A percentile compares a stretch with the other conserved stretches of the same genome.
phyloP scores from a whole-genome alignment of 306 rosid species.

The Dryas drummondii region DNA sequence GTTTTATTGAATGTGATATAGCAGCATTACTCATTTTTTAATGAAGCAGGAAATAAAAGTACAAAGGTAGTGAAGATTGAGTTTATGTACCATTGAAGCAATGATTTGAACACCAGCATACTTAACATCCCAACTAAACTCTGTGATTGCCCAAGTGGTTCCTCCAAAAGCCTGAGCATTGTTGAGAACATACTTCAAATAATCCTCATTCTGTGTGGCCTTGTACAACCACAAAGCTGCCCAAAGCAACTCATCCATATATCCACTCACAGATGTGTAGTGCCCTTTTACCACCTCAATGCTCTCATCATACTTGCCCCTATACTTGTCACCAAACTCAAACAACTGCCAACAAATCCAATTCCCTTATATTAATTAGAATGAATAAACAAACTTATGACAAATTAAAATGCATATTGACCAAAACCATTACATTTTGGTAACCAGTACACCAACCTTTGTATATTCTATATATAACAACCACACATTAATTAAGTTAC shows the following conservation, averaged over 20 bases:
- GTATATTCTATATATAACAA: not conserved
- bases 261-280: slow-evolving; percentile 78
- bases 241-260: slow-evolving; percentile 87
- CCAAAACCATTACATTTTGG: slow-evolving; percentile 7
- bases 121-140: slow-evolving; percentile 85
- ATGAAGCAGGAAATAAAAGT: not conserved
- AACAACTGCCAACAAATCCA: slow-evolving; percentile 53
- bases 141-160: slow-evolving; percentile 69
- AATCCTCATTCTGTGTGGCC: slow-evolving; percentile 55
- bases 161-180: slow-evolving; percentile 69
- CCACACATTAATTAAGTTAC: slow-evolving; percentile 36
- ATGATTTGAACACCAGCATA: slow-evolving; percentile 67
- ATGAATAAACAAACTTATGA: not conserved
- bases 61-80: not conserved
- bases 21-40: no score
- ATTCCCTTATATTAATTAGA: not conserved
- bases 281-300: slow-evolving; percentile 58
- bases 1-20: no score
- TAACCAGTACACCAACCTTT: slow-evolving; percentile 18
- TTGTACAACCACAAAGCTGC: slow-evolving; percentile 75
- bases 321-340: slow-evolving; percentile 72
- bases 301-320: slow-evolving; percentile 75
- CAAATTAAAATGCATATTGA: not conserved
- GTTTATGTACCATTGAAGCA: slow-evolving; percentile 58
- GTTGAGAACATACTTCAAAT: slow-evolving; percentile 50